Evolutionary conservation across 2,329 filamentous ascomycete genomes (phyloP).

Genomic region (Juglanconis juglandina): DNA sequence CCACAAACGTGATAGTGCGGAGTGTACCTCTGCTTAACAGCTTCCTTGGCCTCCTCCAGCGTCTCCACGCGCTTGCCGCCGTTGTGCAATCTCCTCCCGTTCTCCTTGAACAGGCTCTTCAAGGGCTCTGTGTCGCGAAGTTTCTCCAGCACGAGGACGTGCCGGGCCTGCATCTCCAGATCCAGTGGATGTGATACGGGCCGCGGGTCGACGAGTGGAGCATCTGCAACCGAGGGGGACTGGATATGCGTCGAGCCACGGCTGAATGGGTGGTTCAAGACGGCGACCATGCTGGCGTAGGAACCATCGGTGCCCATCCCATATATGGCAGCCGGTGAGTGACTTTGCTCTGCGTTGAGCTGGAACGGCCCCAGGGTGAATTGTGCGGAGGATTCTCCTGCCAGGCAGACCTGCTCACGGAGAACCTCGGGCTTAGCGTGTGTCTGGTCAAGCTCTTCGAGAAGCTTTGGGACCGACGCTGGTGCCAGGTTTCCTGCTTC

Average conservation of each 20-base stretch:
- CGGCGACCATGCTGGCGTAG: constrained; percentile 50
- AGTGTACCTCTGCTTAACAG: neutral
- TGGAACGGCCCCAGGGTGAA: constrained; percentile 10
- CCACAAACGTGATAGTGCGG: constrained; percentile 10
- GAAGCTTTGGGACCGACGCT: neutral
- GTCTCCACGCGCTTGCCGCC: constrained; percentile 1
- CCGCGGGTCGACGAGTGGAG: constrained; percentile 49
- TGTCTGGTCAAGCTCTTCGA: neutral
- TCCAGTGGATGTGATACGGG: constrained; percentile 50
- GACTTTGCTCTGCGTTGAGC: neutral
- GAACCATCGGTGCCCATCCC: constrained; percentile 3
- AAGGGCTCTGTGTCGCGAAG: constrained; percentile 37
- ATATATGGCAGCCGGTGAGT: neutral
- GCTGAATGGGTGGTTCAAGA: constrained; percentile 55
- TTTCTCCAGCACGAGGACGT: constrained; percentile 36
- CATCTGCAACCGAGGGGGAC: constrained; percentile 35
- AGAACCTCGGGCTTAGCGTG: neutral
- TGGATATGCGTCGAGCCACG: constrained; percentile 54
- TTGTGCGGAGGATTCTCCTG: constrained; percentile 6
- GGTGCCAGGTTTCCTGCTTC: neutral
- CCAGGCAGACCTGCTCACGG: constrained; percentile 5
- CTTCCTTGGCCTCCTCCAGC: constrained; percentile 9
- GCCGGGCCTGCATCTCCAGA: constrained; percentile 40
- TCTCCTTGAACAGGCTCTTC: constrained; percentile 32
- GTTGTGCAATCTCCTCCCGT: constrained; percentile 13